Conservation (phyloP, 257 asterid species). For the Capsicum baccatum region DNA sequence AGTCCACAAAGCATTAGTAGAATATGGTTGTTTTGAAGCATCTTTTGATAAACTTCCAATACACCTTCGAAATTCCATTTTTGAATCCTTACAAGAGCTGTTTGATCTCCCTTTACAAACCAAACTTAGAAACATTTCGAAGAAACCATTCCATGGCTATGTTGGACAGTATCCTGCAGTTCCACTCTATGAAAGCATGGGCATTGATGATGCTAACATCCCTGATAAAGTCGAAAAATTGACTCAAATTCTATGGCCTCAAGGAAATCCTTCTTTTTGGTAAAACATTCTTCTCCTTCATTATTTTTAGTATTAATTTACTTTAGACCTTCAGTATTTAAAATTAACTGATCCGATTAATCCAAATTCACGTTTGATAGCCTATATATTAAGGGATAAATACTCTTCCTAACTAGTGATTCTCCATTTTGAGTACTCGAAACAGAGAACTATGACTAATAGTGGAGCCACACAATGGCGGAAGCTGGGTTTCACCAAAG, state of each 20-base stretch:
- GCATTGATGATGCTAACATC: slow-evolving; percentile 48
- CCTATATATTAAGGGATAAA: too few species aligned
- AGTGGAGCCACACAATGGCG: too few species aligned
- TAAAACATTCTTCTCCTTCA: not conserved
- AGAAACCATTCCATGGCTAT: slow-evolving; percentile 65
- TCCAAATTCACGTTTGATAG: too few species aligned
- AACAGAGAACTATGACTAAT: too few species aligned
- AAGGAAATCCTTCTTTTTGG: slow-evolving; percentile 64
- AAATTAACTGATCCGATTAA: too few species aligned
- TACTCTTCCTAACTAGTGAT: too few species aligned
- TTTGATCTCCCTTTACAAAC: slow-evolving; percentile 63
- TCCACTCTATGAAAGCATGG: slow-evolving; percentile 73
- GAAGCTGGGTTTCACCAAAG: too few species aligned
- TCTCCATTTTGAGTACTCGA: too few species aligned
- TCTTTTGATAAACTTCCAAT: slow-evolving; percentile 41
- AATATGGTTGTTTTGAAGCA: slow-evolving; percentile 62
- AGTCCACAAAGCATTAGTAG: slow-evolving; percentile 47
- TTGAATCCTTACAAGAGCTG: slow-evolving; percentile 46
- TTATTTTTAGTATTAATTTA: not conserved
- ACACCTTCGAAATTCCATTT: slow-evolving; percentile 39
- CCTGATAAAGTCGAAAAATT: slow-evolving; percentile 41
- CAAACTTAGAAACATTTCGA: slow-evolving; percentile 52
- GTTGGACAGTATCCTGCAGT: slow-evolving; percentile 56
- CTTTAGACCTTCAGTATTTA: not conserved
- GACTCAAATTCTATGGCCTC: slow-evolving; percentile 53